Base-by-base conservation (phyloP, 2,329 filamentous ascomycete species). In the Zymoseptoria ardabiliae region DNA sequence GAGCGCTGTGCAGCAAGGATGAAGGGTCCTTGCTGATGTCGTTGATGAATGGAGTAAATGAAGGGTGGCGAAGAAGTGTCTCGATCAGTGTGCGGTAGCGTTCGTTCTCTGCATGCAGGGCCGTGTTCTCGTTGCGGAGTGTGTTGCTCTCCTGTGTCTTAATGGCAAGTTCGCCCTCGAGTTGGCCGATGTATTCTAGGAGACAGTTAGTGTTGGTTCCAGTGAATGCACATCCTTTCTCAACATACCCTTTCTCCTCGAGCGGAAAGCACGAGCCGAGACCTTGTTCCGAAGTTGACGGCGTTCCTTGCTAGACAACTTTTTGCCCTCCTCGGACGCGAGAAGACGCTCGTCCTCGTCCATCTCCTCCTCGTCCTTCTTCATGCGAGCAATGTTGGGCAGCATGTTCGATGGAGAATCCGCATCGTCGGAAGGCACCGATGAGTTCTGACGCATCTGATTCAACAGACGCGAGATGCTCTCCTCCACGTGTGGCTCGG, bases 221-320 rank as follows among this genome's bases (percentile, higher is more conserved):
- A 30, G 1, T 41, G 1, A 9, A 58, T n/a, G 20, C n/a, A 11
- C 13, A 48, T 21, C 23, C 53, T 30, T 48, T 23, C 51, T 45
- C 52, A 23, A 65, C 82, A 81, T 86, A 97, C 93, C 93, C 82
- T 99, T 99, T 82, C 94, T 88, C 69, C 94, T 83, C n/a, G 92
- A 97, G 58, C 94, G 89, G 85, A 99, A 99, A 55, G 93, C 93
- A 67, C 94, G 90, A 63, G 94, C 94, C 50, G 94, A 99, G 4
- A 99, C 94, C 78, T 99, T 99, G 83, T 99, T 99, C 65, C 94
- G 86, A n/a, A 99, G 83, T 76, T 97, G 94, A 66, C 94, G 87
- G 61, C 94, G 87, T 77, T 97, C 92, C 79, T 97, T 97, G 81
- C 91, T 96, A 76, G 87, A 94, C n/a, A 99, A 83, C 80, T 97